These are phyloP conservation scores for Capsicum rhomboideum DNA, from an alignment of 257 asterid genomes.

Conservation along the genomic window DNA sequence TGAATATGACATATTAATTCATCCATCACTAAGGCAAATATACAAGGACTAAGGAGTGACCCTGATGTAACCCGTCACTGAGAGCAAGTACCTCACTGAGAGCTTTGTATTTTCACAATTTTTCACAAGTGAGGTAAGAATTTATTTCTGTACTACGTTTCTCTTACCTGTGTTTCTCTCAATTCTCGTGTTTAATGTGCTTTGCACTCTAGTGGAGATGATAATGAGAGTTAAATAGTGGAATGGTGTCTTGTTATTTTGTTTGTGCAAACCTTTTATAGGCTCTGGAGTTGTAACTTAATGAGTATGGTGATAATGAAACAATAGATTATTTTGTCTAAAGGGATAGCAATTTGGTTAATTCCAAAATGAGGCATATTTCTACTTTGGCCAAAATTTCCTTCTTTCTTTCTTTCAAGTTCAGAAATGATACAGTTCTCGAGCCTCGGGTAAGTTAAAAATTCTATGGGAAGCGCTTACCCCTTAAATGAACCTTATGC, in stretches of 20 bases:
- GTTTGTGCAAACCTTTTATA: too few species aligned
- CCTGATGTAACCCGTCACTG: too few species aligned
- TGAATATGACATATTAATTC: too few species aligned
- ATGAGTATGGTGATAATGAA: too few species aligned
- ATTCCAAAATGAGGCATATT: not conserved
- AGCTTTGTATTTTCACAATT: not conserved
- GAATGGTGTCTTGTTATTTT: not conserved
- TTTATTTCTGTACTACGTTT: not conserved
- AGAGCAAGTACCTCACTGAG: not conserved
- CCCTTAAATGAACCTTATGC: too few species aligned
- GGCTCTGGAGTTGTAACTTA: not conserved
- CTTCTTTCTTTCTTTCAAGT: too few species aligned
- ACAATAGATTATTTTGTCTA: not conserved
- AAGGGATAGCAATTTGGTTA: not conserved
- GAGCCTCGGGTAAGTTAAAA: too few species aligned
- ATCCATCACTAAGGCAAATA: too few species aligned
- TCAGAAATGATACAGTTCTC: too few species aligned
- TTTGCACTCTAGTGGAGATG: not conserved
- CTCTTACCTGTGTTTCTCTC: not conserved
- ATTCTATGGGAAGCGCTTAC: too few species aligned
- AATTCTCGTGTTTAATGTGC: not conserved
- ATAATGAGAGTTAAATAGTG: not conserved
- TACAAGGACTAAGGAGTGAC: too few species aligned
- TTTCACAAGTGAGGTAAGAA: not conserved
- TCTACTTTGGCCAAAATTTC: not conserved